phyloP scores from a whole-genome alignment of 805 yeast species.

The Peterozyma xylosa region DNA sequence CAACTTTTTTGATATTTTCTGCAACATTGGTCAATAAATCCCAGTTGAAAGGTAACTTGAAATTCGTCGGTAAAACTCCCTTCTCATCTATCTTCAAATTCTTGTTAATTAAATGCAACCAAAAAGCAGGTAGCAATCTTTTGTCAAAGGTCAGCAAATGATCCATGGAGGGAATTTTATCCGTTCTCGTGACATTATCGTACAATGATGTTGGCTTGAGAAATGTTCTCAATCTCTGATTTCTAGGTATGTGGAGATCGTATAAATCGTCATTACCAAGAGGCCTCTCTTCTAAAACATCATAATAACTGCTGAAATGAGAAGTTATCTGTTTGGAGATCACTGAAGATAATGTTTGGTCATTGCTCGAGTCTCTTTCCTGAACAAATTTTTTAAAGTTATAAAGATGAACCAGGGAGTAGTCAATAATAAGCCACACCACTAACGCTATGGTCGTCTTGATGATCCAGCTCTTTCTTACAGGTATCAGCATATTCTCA shows the following conservation, averaged over 20 bases:
- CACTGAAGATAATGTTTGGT: too few species aligned
- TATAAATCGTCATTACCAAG: neutral
- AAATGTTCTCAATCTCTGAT: slow-evolving; percentile 5
- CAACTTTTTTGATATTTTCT: slow-evolving; percentile 5
- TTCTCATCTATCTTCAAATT: neutral
- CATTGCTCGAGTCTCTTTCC: too few species aligned
- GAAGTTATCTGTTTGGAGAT: too few species aligned
- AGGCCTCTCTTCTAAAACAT: neutral
- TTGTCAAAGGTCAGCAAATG: slow-evolving; percentile 1
- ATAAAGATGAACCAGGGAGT: too few species aligned
- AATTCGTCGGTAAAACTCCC: slow-evolving; percentile 2
- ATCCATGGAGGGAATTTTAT: neutral
- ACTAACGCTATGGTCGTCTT: too few species aligned
- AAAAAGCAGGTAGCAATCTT: slow-evolving; percentile 7
- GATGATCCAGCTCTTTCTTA: too few species aligned
- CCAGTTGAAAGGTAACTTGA: slow-evolving; percentile 9
- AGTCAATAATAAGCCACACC: too few species aligned
- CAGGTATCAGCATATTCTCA: too few species aligned
- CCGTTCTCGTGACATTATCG: neutral
- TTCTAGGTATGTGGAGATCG: slow-evolving; percentile 1
- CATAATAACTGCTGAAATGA: neutral
- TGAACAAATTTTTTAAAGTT: too few species aligned
- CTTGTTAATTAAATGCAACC: slow-evolving; percentile 6
- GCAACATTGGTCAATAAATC: slow-evolving; percentile 6
- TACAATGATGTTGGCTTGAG: slow-evolving; percentile 1